phyloP scores from a whole-genome alignment of 1,139 yeast species.

The Pichia sp. region DNA sequence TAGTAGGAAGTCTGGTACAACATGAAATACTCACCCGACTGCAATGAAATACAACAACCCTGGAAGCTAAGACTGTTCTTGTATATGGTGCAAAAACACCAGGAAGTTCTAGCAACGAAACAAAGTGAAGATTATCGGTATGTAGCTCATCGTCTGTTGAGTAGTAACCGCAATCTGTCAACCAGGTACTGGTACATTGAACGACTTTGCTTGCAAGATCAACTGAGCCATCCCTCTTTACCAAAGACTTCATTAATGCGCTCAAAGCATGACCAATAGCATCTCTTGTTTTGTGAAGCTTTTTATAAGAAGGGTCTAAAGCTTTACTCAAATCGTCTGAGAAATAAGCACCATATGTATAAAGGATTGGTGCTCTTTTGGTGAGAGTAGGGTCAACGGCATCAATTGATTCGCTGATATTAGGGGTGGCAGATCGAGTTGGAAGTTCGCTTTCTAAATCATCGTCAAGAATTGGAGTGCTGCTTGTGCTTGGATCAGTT shows the following conservation, averaged over 20 bases:
- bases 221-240: conserved; percentile 57
- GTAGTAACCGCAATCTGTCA: conserved; percentile 33
- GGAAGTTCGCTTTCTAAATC: conserved; percentile 29
- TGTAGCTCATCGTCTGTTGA: conserved; percentile 23
- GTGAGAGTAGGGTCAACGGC: conserved; percentile 43
- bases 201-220: conserved; percentile 58
- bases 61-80: conserved; percentile 66
- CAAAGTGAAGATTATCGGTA: conserved; percentile 28
- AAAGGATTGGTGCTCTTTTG: conserved; percentile 52
- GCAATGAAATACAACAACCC: conserved; percentile 72
- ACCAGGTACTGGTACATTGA: conserved; percentile 69
- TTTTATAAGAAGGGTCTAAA: conserved; percentile 45
- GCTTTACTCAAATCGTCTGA: conserved; percentile 45
- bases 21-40: conserved; percentile 70
- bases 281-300: conserved; percentile 56
- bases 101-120: conserved; percentile 37
- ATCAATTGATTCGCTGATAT: conserved; percentile 30
- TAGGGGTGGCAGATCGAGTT: conserved; percentile 24
- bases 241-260: conserved; percentile 44
- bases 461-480: conserved; percentile 10
- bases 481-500: conserved; percentile 1
- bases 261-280: conserved; percentile 65
- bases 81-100: conserved; percentile 65
- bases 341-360: conserved; percentile 41
- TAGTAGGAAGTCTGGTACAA: conserved; percentile 66